phyloP scores from a whole-genome alignment of 1,284 basidiomycete genomes.

The Puccinia hordei region DNA sequence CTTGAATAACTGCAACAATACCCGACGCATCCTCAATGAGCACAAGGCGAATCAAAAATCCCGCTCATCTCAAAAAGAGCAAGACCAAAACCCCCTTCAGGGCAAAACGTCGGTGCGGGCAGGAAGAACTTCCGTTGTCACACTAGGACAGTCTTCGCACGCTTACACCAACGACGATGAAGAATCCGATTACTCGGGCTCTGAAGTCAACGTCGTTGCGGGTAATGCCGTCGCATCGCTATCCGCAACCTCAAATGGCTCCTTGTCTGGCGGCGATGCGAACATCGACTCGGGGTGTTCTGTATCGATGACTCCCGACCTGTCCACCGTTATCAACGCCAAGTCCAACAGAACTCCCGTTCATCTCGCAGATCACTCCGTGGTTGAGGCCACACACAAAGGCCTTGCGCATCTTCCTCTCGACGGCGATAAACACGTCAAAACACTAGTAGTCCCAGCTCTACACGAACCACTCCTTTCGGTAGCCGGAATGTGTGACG shows the following conservation, averaged over 20 bases:
- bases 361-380: no score
- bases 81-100: background rate
- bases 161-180: background rate
- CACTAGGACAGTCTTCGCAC: background rate
- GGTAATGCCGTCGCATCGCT: background rate
- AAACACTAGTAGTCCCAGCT: background rate
- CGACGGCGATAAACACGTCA: background rate
- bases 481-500: no score
- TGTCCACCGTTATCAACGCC: no score
- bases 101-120: background rate
- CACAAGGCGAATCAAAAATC: background rate
- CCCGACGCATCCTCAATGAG: background rate
- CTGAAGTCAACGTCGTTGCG: no score
- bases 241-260: no score
- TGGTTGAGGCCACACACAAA: constrained; percentile 11
- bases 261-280: background rate
- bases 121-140: background rate
- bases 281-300: constrained; percentile 18
- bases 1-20: no score
- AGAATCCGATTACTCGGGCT: background rate
- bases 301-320: no score
- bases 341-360: no score
- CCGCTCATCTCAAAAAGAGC: background rate
- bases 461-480: background rate
- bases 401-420: background rate